Conservation (phyloP, 345 rosid species). For the Eucalyptus shirleyi region DNA sequence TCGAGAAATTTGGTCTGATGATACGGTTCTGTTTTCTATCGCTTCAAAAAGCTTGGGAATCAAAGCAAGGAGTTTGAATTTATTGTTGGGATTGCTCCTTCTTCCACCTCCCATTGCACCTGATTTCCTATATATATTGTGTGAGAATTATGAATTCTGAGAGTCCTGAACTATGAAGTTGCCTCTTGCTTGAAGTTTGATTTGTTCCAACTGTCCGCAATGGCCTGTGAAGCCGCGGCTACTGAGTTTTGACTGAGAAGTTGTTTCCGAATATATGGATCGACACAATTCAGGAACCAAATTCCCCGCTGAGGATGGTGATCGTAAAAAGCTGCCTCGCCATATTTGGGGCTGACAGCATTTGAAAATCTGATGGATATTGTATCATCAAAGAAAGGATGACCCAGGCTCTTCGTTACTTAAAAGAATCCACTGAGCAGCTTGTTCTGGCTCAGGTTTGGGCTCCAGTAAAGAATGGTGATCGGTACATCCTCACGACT, state of each 20-base stretch:
- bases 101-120: background rate
- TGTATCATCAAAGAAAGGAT: constrained; percentile 72
- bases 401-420: constrained; percentile 65
- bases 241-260: background rate
- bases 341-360: constrained; percentile 9
- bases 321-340: constrained; percentile 31
- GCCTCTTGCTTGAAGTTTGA: background rate
- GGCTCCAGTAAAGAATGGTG: constrained; percentile 56
- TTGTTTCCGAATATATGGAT: constrained; percentile 16
- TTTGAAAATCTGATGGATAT: too few species aligned
- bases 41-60: background rate
- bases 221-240: background rate
- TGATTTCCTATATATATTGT: background rate
- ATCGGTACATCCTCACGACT: constrained; percentile 58
- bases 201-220: background rate
- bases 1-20: background rate
- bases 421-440: constrained; percentile 75
- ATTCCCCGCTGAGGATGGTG: constrained; percentile 12
- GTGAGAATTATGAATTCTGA: background rate
- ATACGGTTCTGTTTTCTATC: background rate
- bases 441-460: constrained; percentile 86
- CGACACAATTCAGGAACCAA: constrained; percentile 20
- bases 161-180: background rate
- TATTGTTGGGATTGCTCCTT: background rate
- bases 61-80: background rate